Conservation (phyloP, 2,329 filamentous ascomycete genomes). For the Colletotrichum musae region DNA sequence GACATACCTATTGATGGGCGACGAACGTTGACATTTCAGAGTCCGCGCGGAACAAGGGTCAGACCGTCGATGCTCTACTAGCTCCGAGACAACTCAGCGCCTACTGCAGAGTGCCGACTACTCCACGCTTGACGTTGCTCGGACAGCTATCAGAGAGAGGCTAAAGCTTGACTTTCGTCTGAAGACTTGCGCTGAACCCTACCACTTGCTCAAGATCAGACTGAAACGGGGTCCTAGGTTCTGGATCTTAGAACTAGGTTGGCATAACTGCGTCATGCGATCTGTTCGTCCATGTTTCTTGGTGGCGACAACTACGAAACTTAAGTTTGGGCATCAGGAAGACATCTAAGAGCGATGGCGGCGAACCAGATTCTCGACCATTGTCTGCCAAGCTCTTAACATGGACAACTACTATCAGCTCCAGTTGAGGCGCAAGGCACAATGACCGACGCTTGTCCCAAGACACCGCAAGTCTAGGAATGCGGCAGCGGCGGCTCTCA, state of each 20-base stretch:
- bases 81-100: constrained; percentile 25
- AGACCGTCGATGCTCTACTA: neutral
- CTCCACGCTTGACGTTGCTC: neutral
- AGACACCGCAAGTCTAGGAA: neutral
- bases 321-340: neutral
- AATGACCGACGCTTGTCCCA: neutral
- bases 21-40: neutral
- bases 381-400: neutral
- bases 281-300: neutral
- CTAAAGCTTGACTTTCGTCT: neutral
- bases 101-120: neutral
- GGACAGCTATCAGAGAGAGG: neutral
- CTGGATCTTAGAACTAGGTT: neutral
- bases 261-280: neutral
- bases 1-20: constrained; percentile 2
- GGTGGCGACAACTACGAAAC: neutral
- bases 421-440: neutral
- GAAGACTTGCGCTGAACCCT: constrained; percentile 9
- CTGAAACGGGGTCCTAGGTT: neutral
- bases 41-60: neutral
- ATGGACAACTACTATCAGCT: neutral
- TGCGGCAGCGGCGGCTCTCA: constrained; percentile 12
- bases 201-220: constrained; percentile 21
- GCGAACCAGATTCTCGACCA: neutral
- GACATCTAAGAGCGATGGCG: neutral